Evolutionary conservation across 495 filamentous ascomycete genomes (phyloP).

Genomic region (Penicillium simplicissimum): DNA sequence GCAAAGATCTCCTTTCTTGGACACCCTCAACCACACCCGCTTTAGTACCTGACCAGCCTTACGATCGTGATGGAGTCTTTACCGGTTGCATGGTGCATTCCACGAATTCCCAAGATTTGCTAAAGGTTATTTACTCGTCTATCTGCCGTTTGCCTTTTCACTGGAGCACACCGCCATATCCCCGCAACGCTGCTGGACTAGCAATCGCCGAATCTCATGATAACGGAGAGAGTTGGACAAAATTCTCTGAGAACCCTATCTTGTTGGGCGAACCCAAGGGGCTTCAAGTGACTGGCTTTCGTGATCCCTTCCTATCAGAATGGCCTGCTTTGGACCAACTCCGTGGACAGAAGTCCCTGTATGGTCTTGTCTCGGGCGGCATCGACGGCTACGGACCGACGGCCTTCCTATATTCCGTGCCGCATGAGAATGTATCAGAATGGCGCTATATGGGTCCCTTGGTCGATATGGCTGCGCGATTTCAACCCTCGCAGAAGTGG

Average conservation of each 20-base stretch:
- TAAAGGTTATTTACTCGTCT: not conserved
- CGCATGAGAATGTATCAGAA: not conserved
- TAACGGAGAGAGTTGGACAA: not conserved
- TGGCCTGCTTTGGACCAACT: slow-evolving; percentile 15
- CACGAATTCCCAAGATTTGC: not conserved
- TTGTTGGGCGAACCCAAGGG: not conserved
- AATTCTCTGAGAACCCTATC: not conserved
- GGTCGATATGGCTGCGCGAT: not conserved
- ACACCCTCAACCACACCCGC: not conserved
- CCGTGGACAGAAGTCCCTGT: slow-evolving; percentile 10
- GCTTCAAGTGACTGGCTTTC: not conserved
- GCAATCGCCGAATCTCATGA: not conserved
- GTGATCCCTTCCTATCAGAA: slow-evolving; percentile 12
- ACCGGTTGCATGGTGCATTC: not conserved
- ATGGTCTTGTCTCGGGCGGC: slow-evolving; percentile 15
- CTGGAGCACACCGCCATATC: not conserved
- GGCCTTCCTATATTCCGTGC: slow-evolving; percentile 15
- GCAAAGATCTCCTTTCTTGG: not conserved
- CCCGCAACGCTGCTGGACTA: not conserved
- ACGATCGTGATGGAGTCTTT: not conserved
- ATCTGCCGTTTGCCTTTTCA: not conserved
- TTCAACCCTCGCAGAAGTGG: not conserved
- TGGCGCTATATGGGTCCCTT: not conserved
- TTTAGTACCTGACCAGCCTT: not conserved
- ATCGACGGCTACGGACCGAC: slow-evolving; percentile 10